Evolutionary conservation across 495 filamentous ascomycete genomes (phyloP), one percentile per base, ranked within the genome.

Genomic region (Collariella sp.): DNA sequence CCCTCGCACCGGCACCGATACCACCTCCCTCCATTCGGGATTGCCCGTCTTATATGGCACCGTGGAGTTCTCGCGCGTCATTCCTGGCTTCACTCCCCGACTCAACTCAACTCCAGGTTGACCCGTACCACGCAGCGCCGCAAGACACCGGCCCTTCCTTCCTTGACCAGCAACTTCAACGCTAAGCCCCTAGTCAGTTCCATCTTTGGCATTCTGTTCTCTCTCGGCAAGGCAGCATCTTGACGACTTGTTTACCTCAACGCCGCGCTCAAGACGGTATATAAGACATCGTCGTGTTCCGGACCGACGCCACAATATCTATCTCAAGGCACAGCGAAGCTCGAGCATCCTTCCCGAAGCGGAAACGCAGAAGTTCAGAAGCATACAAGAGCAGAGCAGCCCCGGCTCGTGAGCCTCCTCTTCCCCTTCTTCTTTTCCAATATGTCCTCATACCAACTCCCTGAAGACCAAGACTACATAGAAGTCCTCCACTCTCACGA

Each of bases 391-490:
- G 44, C 47, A 33, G 33, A 58, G 26, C 53, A 50, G 41, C 35
- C 42, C 16, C 33, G 55, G 52, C 61, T 42, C 51, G 63, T 63
- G 59, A 67, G 64, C 59, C 41, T 56, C 11, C 42, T 53, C 35
- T 18, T 29, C 46, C 34, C 41, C 49, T 35, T 41, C 46, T 49
- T 40, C 46, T 38, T 46, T 43, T 34, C 34, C 39, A 46, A 57
- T 45, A 67, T 65, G 64, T 62, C 61, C 54, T 56, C 60, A 58
- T 60, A 63, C 60, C 66, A 67, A 67, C 55, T 33, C 54, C 57
- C 47, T 55, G 50, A 65, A 51, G 66, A 66, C 22, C 55, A 54
- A 55, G 56, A 49, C 35, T 50, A 55, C 40, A 48, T 51, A 50
- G 43, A 50, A 11, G 51, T 49, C 50, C 33, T 52, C 35, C 34